Base-by-base conservation (phyloP, 2,329 filamentous ascomycete genomes). In the Fusarium nanum region DNA sequence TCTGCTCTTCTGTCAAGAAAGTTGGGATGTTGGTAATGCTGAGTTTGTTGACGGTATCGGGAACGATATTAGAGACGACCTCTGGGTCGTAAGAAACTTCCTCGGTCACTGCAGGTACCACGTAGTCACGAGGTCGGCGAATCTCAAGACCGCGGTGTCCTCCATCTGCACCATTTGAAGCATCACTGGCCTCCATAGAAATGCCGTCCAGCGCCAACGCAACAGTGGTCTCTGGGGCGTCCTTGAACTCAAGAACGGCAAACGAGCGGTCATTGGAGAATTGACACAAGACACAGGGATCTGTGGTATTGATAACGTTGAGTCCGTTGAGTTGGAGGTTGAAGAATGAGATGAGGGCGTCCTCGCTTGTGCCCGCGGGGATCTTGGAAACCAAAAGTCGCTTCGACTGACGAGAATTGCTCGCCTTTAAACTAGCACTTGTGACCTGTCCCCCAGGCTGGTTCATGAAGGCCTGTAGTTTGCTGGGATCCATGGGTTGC, bases 261-360 rank as follows among this genome's bases (percentile, higher is more conserved):
- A 97, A 98, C 2, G 88, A 86, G 58, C 86, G 85, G 78, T 97
- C 93, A 63, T 90, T 89, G 23, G 94, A 92, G 59, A 98, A 85
- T 74, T 97, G 93, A 40, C 92, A 93, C 10, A 91, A 90, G 55
- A 93, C 85, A 78, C 96, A 98, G 37, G 95, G 94, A 75, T 98
- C 94, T 48, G 88, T 87, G 70, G 89, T 90, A 71, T 93, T 90
- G 55, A 97, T 89, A 37, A 98, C 92, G 75, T 99, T 99, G 48
- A 99, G 84, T n/a, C 94, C 94, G 75, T 99, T 98, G 54, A 99
- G 87, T 79, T 98, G 94, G 25, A 97, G 85, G 77, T 99, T 99
- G 86, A 99, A 98, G 83, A 98, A 99, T 23, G 89, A 87, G 64
- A 91, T 83, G 42, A 99, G 79, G 67, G 83, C 84, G 56, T 97